Evolutionary conservation across 192 early-diverging fungal species (phyloP).

Genomic region (Backusella parvicylindrica): DNA sequence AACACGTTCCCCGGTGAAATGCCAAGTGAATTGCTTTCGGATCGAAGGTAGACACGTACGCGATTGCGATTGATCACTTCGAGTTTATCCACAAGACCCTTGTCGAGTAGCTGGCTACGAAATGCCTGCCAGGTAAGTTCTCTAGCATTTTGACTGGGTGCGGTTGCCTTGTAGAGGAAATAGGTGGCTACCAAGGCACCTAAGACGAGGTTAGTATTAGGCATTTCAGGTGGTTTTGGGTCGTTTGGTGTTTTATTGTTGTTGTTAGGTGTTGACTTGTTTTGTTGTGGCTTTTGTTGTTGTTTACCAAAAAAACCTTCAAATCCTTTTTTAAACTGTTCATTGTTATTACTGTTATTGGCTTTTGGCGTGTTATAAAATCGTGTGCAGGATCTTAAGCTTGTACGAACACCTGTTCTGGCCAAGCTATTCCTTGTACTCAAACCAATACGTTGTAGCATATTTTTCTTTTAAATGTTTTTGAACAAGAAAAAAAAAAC

Average conservation of each 20-base stretch:
- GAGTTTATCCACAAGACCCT: slow-evolving; percentile 87
- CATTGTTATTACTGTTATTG: background rate
- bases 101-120: slow-evolving; percentile 77
- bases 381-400: background rate
- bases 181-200: slow-evolving; percentile 40
- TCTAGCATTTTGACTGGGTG: slow-evolving; percentile 36
- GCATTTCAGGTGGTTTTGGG: background rate
- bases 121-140: slow-evolving; percentile 94
- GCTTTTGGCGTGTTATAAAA: background rate
- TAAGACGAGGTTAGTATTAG: slow-evolving; percentile 38
- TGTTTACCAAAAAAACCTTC: slow-evolving; percentile 65
- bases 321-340: slow-evolving; percentile 49
- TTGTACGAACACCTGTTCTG: background rate
- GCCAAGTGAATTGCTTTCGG: slow-evolving; percentile 47
- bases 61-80: slow-evolving; percentile 83
- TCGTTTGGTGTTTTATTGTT: slow-evolving; percentile 18
- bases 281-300: slow-evolving; percentile 7
- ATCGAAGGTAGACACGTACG: slow-evolving; percentile 74
- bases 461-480: background rate
- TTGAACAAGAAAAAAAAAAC: background rate
- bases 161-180: slow-evolving; percentile 40
- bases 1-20: slow-evolving; percentile 25
- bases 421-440: background rate
- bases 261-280: slow-evolving; percentile 22
- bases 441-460: background rate